Evolutionary conservation across 257 asterid species (phyloP), one percentile per base, ranked within the genome.

Genomic region (Ehretia macrophylla): DNA sequence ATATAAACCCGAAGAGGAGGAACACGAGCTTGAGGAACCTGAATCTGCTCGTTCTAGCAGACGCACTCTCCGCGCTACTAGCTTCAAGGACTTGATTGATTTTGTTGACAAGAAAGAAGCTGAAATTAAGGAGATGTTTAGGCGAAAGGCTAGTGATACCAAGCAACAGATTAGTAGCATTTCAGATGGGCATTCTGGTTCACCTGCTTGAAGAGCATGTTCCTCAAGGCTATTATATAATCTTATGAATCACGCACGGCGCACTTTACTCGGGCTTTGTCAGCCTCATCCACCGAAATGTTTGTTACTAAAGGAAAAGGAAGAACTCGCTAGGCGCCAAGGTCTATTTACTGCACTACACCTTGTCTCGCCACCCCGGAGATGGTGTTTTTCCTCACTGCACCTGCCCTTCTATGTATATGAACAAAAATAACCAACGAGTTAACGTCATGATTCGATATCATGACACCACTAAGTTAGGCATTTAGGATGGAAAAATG

Each of bases 71-170:
- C 68, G 68, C 3, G 18, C 79, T 3, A 18, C 82, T 4, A 85
- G 96, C 78, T 83, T 91, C 71, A 84, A 76, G 79, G 72, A 72
- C 59, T 62, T 85, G 32, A 66, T 91, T 0, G 80, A 55, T 53
- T 85, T 92, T 70, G 90, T 81, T 8, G 98, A 92, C 66, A 82
- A 56, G 67, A 88, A 71, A 60, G 97, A 92, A 67, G 37, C 79
- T 4, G 97, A 85, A 48, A 70, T 88, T 13, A 88, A 82, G 81
- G 93, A 85, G 11, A 73, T 63, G 53, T 64, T 82, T 11, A 74
- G 58, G 68, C 79, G 70, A 65, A 82, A 81, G 72, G 71, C 67
- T 22, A 74, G 58, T 8, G 81, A 81, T 21, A 74, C 72, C 5
- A 82, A 62, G 74, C 66, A 67, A 72, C 67, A 65, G 21, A 70